Evolutionary conservation across 2,329 filamentous ascomycete genomes (phyloP).

Genomic region (Pleomassaria siparia): DNA sequence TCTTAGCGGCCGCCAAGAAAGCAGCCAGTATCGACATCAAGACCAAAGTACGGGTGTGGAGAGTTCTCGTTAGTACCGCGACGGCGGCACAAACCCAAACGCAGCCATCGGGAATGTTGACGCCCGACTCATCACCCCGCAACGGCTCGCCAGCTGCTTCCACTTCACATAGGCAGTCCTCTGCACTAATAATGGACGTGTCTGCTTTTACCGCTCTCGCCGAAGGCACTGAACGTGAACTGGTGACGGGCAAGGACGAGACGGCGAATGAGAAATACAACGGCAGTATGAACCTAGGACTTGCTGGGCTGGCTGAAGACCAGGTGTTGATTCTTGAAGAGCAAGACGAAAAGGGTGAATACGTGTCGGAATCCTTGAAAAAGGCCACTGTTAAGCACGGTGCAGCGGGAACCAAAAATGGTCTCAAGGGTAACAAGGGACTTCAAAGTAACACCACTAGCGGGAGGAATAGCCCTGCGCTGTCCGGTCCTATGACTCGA

Average conservation of each 20-base stretch:
- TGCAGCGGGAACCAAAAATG: conserved; percentile 47
- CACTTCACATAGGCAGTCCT: conserved; percentile 49
- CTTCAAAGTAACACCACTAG: conserved; percentile 48
- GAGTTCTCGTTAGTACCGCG: conserved; percentile 55
- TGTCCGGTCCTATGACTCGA: conserved; percentile 63
- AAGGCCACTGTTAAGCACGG: conserved; percentile 51
- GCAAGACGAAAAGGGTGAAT: conserved; percentile 56
- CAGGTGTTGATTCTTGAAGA: conserved; percentile 85
- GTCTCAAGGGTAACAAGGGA: conserved; percentile 36
- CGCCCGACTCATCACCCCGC: conserved; percentile 49
- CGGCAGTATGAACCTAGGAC: conserved; percentile 65
- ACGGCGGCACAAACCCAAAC: conserved; percentile 37
- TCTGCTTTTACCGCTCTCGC: conserved; percentile 64
- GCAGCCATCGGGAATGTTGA: conserved; percentile 43
- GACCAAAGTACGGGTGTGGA: conserved; percentile 78
- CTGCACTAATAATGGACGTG: conserved; percentile 61
- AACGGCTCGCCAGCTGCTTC: conserved; percentile 48
- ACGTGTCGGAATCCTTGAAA: conserved; percentile 53
- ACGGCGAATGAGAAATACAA: conserved; percentile 78
- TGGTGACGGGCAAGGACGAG: conserved; percentile 66
- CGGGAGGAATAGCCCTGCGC: conserved; percentile 71
- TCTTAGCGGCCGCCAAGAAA: conserved; percentile 73
- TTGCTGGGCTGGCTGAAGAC: conserved; percentile 69
- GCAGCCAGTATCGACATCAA: conserved; percentile 66
- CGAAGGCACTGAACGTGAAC: conserved; percentile 64